phyloP scores from a whole-genome alignment of 768 basidiomycete species.

The Phlebiopsis gigantea region DNA sequence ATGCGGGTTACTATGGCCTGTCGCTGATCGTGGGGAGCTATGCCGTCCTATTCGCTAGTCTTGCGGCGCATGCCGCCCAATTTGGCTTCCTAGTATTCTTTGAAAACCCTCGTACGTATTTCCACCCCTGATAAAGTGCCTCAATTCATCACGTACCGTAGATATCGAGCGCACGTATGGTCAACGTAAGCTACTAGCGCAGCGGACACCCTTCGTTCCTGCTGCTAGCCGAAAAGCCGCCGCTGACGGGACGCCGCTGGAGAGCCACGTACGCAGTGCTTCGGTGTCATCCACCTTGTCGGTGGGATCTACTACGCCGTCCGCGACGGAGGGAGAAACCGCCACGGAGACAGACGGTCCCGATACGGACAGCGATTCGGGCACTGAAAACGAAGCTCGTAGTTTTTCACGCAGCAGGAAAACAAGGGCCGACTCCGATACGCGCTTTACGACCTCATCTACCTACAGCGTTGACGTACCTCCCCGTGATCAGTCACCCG shows the following conservation, averaged over 20 bases:
- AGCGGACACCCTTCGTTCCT: slow-evolving; percentile 63
- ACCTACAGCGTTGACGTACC: slow-evolving; percentile 2
- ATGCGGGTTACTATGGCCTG: slow-evolving; percentile 95
- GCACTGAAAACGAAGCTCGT: slow-evolving; percentile 37
- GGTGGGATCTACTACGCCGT: slow-evolving; percentile 42
- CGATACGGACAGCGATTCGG: slow-evolving; percentile 52
- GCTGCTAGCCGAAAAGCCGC: slow-evolving; percentile 9
- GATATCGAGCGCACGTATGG: slow-evolving; percentile 70
- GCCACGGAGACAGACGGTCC: slow-evolving; percentile 44
- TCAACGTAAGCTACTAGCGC: slow-evolving; percentile 83
- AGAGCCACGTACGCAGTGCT: slow-evolving; percentile 22
- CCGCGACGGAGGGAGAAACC: slow-evolving; percentile 67
- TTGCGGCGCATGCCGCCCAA: slow-evolving; percentile 93
- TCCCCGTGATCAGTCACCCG: slow-evolving; percentile 1
- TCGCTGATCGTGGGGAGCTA: slow-evolving; percentile 89
- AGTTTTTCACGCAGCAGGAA: slow-evolving; percentile 9
- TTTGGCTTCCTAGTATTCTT: slow-evolving; percentile 95
- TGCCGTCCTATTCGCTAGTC: slow-evolving; percentile 84
- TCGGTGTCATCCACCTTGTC: slow-evolving; percentile 18
- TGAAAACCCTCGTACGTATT: slow-evolving; percentile 86
- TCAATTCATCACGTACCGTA: neutral
- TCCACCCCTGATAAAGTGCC: neutral
- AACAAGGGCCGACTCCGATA: neutral
- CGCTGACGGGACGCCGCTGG: slow-evolving; percentile 11
- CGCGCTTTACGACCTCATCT: slow-evolving; percentile 5